phyloP scores from a whole-genome alignment of 805 yeast genomes.

The Pichia gijzeniarum region DNA sequence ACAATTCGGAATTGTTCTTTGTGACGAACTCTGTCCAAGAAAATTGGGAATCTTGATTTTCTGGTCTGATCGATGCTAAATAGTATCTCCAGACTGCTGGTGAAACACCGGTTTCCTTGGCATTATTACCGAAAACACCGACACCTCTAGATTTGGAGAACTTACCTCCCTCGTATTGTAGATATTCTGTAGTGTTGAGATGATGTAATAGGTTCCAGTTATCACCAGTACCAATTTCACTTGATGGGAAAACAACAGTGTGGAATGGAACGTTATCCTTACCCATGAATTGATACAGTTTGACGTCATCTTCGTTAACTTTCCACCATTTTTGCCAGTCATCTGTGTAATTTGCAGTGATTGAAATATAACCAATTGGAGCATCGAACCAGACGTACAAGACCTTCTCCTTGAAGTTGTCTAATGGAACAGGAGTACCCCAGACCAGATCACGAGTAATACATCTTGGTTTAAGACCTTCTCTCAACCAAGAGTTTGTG shows the following conservation, averaged over 20 bases:
- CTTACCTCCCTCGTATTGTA: constrained; percentile 97
- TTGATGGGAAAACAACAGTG: constrained; percentile 94
- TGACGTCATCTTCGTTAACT: constrained; percentile 74
- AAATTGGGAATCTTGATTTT: constrained; percentile 91
- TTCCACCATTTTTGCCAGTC: constrained; percentile 91
- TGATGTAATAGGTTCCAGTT: constrained; percentile 89
- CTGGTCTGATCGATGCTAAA: constrained; percentile 88
- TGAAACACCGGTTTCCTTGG: constrained; percentile 84
- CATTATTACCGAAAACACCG: constrained; percentile 98
- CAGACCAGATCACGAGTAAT: constrained; percentile 95
- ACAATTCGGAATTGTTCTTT: constrained; percentile 85
- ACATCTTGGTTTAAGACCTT: constrained; percentile 89
- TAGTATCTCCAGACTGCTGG: constrained; percentile 98
- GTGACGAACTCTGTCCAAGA: constrained; percentile 96
- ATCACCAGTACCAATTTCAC: constrained; percentile 83
- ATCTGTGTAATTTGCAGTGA: constrained; percentile 84
- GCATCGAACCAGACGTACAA: constrained; percentile 99
- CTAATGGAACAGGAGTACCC: constrained; percentile 98
- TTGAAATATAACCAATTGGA: constrained; percentile 91
- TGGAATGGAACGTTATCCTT: constrained; percentile 99
- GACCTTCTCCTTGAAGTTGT: constrained; percentile 81
- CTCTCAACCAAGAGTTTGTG: constrained; percentile 89
- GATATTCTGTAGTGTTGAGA: constrained; percentile 88
- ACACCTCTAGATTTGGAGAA: constrained; percentile 96
- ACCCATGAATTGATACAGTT: constrained; percentile 97